These are phyloP conservation scores for Ensete ventricosum DNA, from an alignment of 176 grass and related monocot species.

Conservation along the genomic window DNA sequence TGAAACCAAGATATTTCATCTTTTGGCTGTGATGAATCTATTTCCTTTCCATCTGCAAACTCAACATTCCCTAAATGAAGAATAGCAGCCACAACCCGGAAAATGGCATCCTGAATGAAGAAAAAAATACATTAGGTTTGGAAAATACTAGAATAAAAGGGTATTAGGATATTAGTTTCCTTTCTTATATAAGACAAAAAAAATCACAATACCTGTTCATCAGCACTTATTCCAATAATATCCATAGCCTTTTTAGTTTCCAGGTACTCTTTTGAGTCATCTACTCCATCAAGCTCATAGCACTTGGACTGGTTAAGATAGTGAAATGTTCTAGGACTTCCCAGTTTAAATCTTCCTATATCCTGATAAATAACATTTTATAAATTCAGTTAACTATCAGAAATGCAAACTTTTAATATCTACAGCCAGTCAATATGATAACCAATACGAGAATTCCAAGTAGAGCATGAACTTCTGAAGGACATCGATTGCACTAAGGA, in stretches of 20 bases:
- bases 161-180: neutral
- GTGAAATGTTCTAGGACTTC: constrained; percentile 68
- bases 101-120: constrained; percentile 80
- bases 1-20: constrained; percentile 86
- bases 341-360: constrained; percentile 64
- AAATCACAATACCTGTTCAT: constrained; percentile 64
- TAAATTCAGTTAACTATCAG: neutral
- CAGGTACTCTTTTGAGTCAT: constrained; percentile 90
- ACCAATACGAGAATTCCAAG: too few species aligned
- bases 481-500: too few species aligned
- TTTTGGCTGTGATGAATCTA: constrained; percentile 86
- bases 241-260: constrained; percentile 99
- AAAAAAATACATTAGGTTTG: constrained; percentile 19
- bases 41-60: constrained; percentile 76
- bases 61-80: constrained; percentile 89
- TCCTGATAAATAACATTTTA: constrained; percentile 30
- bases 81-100: constrained; percentile 81
- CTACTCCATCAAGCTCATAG: constrained; percentile 67
- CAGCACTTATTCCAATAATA: constrained; percentile 63
- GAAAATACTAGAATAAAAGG: neutral
- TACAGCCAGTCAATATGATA: neutral
- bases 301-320: constrained; percentile 96
- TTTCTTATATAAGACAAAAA: constrained; percentile 6
- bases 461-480: too few species aligned
- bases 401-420: neutral